These are phyloP conservation scores for Cystobasidium tubakii DNA, from an alignment of 768 basidiomycete genomes.

Conservation along the genomic window DNA sequence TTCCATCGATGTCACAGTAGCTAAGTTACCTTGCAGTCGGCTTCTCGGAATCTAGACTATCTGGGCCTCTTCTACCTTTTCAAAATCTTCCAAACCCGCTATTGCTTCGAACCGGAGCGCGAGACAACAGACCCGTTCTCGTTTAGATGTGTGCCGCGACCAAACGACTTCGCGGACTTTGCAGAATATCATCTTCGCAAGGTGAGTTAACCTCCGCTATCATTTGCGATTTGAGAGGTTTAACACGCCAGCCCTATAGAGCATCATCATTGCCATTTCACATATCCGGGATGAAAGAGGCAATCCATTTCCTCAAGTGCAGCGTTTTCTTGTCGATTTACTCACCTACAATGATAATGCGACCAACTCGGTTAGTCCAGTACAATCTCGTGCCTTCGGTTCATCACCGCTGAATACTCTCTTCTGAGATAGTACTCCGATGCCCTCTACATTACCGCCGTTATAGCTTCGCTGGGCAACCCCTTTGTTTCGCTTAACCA, in stretches of 20 bases:
- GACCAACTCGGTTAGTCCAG: slow-evolving; percentile 69
- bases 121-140: slow-evolving; percentile 79
- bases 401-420: neutral
- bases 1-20: neutral
- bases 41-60: slow-evolving; percentile 75
- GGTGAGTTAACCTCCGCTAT: slow-evolving; percentile 53
- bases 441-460: slow-evolving; percentile 77
- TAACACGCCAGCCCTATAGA: slow-evolving; percentile 52
- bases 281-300: slow-evolving; percentile 79
- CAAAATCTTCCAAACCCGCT: slow-evolving; percentile 85
- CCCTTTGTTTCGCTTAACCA: slow-evolving; percentile 56
- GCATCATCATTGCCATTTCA: slow-evolving; percentile 72
- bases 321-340: slow-evolving; percentile 82
- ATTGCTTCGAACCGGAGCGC: slow-evolving; percentile 55
- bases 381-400: too few relatives aligned
- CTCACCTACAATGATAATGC: slow-evolving; percentile 95
- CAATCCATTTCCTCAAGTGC: slow-evolving; percentile 75
- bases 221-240: neutral
- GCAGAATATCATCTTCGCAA: slow-evolving; percentile 92
- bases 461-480: slow-evolving; percentile 74
- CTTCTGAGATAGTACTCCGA: slow-evolving; percentile 69
- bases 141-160: slow-evolving; percentile 85
- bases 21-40: slow-evolving; percentile 74
- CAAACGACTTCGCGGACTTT: slow-evolving; percentile 87
- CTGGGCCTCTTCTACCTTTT: slow-evolving; percentile 90